phyloP scores from a whole-genome alignment of 2,329 filamentous ascomycete species.

The Rhynchosporium agropyri region DNA sequence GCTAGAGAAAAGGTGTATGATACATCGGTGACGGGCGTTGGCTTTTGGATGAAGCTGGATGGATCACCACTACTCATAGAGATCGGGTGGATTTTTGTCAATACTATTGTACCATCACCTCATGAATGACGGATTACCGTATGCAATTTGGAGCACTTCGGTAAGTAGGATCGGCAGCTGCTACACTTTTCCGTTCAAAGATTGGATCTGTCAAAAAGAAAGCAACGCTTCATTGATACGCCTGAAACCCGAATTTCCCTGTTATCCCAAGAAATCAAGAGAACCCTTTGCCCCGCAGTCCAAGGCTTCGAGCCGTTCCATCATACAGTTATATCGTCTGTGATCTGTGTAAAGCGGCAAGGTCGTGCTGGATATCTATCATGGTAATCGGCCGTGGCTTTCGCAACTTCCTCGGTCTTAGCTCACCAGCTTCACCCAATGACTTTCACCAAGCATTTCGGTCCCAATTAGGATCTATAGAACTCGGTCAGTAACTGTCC shows the following conservation, averaged over 20 bases:
- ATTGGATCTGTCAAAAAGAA: constrained; percentile 16
- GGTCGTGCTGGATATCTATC: constrained; percentile 33
- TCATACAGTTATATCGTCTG: constrained; percentile 35
- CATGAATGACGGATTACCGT: background rate
- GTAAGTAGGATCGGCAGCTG: constrained; percentile 19
- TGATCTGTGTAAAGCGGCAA: constrained; percentile 34
- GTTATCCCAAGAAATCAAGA: constrained; percentile 28
- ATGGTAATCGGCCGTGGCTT: constrained; percentile 44
- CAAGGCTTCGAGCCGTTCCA: constrained; percentile 5
- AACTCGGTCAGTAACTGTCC: constrained; percentile 26
- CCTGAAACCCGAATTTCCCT: constrained; percentile 21
- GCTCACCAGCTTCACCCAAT: constrained; percentile 32
- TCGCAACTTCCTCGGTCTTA: constrained; percentile 48
- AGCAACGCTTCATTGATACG: constrained; percentile 30
- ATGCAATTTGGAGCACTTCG: constrained; percentile 16
- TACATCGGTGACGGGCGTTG: constrained; percentile 19
- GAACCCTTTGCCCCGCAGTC: constrained; percentile 13
- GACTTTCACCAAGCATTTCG: constrained; percentile 76
- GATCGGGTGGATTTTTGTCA: constrained; percentile 12
- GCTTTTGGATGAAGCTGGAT: constrained; percentile 9
- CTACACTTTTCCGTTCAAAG: constrained; percentile 23
- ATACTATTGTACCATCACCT: constrained; percentile 18
- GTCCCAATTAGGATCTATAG: constrained; percentile 82
- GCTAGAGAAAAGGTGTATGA: constrained; percentile 15
- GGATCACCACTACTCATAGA: constrained; percentile 19